Base-by-base conservation (phyloP, 352 stramenopile genomes). In the Phytopythium delawarense region DNA sequence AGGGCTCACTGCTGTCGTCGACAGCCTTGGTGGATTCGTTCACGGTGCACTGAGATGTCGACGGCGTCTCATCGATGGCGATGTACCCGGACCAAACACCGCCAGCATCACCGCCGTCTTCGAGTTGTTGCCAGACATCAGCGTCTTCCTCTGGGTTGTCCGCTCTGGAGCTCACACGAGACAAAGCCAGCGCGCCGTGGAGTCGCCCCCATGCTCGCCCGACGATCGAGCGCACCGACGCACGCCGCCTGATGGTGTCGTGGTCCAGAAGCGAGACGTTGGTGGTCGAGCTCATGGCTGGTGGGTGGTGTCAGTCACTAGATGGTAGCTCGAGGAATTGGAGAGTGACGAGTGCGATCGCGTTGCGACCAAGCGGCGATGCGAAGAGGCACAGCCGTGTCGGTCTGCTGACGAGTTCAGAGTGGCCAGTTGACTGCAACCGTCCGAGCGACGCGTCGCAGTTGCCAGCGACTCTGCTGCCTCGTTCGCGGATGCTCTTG, bases 161-260 rank as follows among this genome's bases (percentile, higher is more conserved):
- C 30, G 9, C 8, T 1, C 18, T 20, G 18, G 20, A 5, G 7
- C 18, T 34, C 13, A 5, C 35, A 5, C 18, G 54, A 51, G 35
- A 37, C 11, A 21, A 23, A 40, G 32, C 35, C 35, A 50, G 25
- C n/a, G 39, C 35, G 4, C 9, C 18, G 28, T 51, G 39, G 7
- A 60, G 54, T 18, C 39, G 34, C 13, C 39, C 54, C 54, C 54
- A 60, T 9, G 37, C 54, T 7, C 54, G 15, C 5, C 39, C 54
- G 18, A 60, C 39, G 32, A 60, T 18, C 4, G 39, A 50, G 5
- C 37, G n/a, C 54, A 60, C 39, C 4, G 39, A 60, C 23, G 2
- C 12, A 15, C 54, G 39, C 9, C 39, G 54, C 20, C 16, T 25
- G 16, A 51, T 37, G 25, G 25, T 37, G 8, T 60, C 21, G 39